Conservation (phyloP, 2,329 filamentous ascomycete genomes). For the Aciculosporium take region DNA sequence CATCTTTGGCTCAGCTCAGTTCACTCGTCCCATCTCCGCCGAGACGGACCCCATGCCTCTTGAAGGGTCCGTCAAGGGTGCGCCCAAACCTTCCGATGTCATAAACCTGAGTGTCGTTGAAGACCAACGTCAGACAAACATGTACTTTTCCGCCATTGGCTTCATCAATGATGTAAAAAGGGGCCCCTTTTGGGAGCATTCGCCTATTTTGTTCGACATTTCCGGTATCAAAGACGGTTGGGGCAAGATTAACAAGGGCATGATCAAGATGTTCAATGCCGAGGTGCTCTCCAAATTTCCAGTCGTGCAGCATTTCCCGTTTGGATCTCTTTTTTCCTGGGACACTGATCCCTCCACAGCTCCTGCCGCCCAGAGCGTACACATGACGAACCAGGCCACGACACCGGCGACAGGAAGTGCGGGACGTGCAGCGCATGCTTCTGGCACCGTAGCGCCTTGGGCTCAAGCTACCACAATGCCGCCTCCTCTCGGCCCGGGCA, state of each 20-base stretch:
- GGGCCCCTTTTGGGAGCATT: constrained; percentile 95
- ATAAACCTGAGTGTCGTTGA: constrained; percentile 50
- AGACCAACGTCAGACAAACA: constrained; percentile 49
- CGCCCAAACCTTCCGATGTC: constrained; percentile 60
- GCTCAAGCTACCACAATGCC: constrained; percentile 27
- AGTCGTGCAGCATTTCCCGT: constrained; percentile 91
- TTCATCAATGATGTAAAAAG: constrained; percentile 97
- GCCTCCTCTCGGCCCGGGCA: constrained; percentile 18
- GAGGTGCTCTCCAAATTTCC: constrained; percentile 95
- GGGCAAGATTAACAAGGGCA: constrained; percentile 98
- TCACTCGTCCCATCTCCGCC: constrained; percentile 57
- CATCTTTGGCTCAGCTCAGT: constrained; percentile 86
- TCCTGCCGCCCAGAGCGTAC: constrained; percentile 33
- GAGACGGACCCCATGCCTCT: constrained; percentile 49
- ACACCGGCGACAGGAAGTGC: not conserved
- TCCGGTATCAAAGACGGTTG: constrained; percentile 85
- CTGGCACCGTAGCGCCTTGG: constrained; percentile 31
- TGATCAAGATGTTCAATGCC: constrained; percentile 99
- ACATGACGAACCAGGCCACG: constrained; percentile 41
- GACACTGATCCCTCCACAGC: constrained; percentile 49
- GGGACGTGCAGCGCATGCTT: constrained; percentile 11
- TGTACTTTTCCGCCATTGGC: constrained; percentile 92
- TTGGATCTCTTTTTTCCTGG: constrained; percentile 70
- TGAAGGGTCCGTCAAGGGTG: constrained; percentile 60
- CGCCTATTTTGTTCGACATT: constrained; percentile 85